Evolutionary conservation across 768 basidiomycete species (phyloP).

Genomic region (Tricholoma sp.): DNA sequence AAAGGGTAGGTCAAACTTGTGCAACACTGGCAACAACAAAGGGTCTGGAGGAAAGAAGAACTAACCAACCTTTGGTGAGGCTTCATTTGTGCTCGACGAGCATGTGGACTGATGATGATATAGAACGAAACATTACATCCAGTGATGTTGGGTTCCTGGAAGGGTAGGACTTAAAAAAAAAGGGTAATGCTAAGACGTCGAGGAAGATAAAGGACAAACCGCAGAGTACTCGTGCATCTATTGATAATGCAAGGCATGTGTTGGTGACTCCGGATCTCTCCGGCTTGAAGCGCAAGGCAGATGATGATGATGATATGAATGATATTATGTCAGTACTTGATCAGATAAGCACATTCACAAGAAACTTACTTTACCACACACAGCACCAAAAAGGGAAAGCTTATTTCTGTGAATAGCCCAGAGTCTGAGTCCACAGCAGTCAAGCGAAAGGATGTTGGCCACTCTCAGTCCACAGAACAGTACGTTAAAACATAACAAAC

Average conservation of each 20-base stretch:
- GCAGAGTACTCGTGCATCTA: not conserved
- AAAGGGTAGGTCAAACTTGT: not conserved
- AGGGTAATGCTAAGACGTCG: not conserved
- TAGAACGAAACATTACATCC: not conserved
- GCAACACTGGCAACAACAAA: too few species aligned
- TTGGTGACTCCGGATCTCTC: not conserved
- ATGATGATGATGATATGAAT: not conserved
- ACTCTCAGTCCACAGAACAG: not conserved
- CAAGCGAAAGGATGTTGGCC: not conserved
- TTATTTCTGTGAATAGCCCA: not conserved
- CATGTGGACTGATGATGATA: not conserved
- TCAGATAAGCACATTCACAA: not conserved
- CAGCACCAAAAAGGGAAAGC: not conserved
- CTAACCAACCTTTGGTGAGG: too few species aligned
- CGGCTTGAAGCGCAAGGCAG: not conserved
- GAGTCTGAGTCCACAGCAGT: not conserved
- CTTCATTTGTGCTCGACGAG: not conserved
- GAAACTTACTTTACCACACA: not conserved
- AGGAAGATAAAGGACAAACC: not conserved
- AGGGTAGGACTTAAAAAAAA: not conserved
- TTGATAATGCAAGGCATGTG: not conserved
- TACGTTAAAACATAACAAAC: not conserved
- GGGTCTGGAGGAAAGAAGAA: too few species aligned
- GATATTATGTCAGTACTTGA: not conserved
- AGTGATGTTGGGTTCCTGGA: not conserved